Evolutionary conservation across 2,329 filamentous ascomycete species (phyloP), one percentile per base, ranked within the genome.

Genomic region (Zarea fungicola): DNA sequence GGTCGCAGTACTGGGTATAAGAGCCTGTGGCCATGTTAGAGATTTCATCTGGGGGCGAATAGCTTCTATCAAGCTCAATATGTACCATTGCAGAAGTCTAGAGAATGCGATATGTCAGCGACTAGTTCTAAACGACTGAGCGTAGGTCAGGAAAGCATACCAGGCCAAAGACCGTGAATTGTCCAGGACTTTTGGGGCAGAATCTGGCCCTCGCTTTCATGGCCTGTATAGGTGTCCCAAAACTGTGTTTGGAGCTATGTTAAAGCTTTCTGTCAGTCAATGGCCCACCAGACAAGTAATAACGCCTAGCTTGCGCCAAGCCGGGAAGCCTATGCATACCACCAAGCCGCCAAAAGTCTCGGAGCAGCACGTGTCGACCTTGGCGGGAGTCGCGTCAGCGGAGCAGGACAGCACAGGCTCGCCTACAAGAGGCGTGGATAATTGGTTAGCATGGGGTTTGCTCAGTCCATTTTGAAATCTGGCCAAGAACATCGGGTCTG

Each of bases 1-100:
- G 60, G 58, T 86, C 83, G 65, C 83, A 86, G 64, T 84, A 87
- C 54, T 85, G 81, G 0, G 80, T 84, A 60, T 80, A 85, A 1
- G 72, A 75, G 40, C 80, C 78, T 65, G 55, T n/a, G n/a, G n/a
- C n/a, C n/a, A n/a, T n/a, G n/a, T n/a, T n/a, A n/a, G n/a, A 28
- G 18, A 5, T 7, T n/a, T n/a, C 10, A 19, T 13, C 34, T 34
- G 35, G 37, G 21, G 23, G 31, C 10, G 6, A 2, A 31, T 9
- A 26, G 9, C 1, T 4, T 19, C 8, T n/a, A 19, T 21, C 19
- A 2, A 3, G 10, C 8, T 26, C 16, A 25, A 18, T 3, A 46
- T 21, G 23, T 55, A 63, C 67, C 70, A 52, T 74, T 68, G 60
- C 72, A 75, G 55, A 72, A 74, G 54, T 75, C 72, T 66, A 42